Evolutionary conservation across 441 rosid species (phyloP).

Genomic region (Gossypium schwendimanii): DNA sequence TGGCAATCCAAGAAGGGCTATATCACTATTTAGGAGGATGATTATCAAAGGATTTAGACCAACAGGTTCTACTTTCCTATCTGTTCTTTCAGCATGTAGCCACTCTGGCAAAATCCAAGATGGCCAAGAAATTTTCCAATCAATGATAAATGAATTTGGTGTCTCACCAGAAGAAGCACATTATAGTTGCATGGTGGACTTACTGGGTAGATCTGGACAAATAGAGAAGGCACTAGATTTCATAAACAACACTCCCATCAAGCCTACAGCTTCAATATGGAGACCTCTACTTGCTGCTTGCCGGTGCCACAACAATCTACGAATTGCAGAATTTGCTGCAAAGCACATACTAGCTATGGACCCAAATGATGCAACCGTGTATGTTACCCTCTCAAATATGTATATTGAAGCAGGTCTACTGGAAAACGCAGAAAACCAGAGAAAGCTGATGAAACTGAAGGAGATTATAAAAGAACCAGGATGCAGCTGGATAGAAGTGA

Average conservation of each 20-base stretch:
- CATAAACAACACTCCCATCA: slow-evolving; percentile 17
- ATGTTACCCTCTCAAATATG: slow-evolving; percentile 21
- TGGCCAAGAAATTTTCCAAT: slow-evolving; percentile 20
- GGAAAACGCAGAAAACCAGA: slow-evolving; percentile 19
- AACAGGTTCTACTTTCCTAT: slow-evolving; percentile 19
- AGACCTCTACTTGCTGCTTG: slow-evolving; percentile 25
- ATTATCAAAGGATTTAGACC: slow-evolving; percentile 17
- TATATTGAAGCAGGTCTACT: slow-evolving; percentile 11
- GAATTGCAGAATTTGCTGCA: slow-evolving; percentile 21
- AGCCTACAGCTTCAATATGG: slow-evolving; percentile 23
- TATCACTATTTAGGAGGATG: slow-evolving; percentile 16
- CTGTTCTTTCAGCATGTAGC: slow-evolving; percentile 23
- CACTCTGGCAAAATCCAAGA: slow-evolving; percentile 19
- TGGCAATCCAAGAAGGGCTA: slow-evolving; percentile 14
- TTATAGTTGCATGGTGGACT: slow-evolving; percentile 23
- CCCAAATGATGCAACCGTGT: slow-evolving; percentile 19
- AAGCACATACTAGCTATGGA: slow-evolving; percentile 17
- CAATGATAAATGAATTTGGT: slow-evolving; percentile 13
- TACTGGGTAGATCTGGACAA: slow-evolving; percentile 24
- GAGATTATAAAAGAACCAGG: slow-evolving; percentile 19
- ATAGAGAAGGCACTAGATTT: slow-evolving; percentile 18
- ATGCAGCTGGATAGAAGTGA: slow-evolving; percentile 23
- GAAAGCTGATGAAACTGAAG: slow-evolving; percentile 17
- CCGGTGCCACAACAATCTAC: slow-evolving; percentile 18
- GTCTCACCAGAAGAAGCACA: slow-evolving; percentile 23